phyloP scores from a whole-genome alignment of 768 basidiomycete genomes.

The Trametes sanguinea region DNA sequence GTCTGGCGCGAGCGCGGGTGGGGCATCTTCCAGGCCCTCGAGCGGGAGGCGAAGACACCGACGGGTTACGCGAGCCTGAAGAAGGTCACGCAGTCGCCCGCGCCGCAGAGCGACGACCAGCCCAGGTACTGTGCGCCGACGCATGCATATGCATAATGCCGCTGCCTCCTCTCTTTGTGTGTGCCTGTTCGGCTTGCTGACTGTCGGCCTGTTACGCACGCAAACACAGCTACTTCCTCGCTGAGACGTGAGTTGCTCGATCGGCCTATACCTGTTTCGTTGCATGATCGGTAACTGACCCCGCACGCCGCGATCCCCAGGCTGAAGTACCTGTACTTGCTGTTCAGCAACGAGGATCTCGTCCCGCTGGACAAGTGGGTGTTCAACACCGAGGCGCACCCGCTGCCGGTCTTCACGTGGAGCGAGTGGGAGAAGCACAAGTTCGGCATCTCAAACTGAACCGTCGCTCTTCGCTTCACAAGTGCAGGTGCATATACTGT shows the following conservation, averaged over 20 bases:
- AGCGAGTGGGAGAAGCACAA: constrained; percentile 49
- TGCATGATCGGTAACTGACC: neutral
- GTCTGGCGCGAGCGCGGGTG: constrained; percentile 75
- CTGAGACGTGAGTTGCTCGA: constrained; percentile 45
- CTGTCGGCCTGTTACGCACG: neutral
- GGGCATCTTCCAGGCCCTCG: constrained; percentile 68
- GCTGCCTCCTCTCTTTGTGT: neutral
- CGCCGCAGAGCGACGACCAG: constrained; percentile 55
- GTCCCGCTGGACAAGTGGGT: constrained; percentile 49
- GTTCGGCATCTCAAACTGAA: constrained; percentile 34
- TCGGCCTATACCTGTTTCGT: neutral
- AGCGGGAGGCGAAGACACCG: constrained; percentile 56
- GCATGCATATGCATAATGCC: neutral
- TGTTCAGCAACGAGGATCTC: constrained; percentile 66
- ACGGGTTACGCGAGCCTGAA: constrained; percentile 63
- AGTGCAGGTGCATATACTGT: neutral
- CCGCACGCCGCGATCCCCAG: constrained; percentile 35
- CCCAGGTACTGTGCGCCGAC: constrained; percentile 56
- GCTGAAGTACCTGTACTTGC: constrained; percentile 70
- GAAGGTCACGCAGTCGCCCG: constrained; percentile 47
- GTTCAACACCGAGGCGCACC: constrained; percentile 68
- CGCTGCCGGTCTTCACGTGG: constrained; percentile 72
- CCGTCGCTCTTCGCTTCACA: neutral
- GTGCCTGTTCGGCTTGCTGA: neutral
- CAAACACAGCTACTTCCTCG: constrained; percentile 49